Base-by-base conservation (phyloP, 1,284 basidiomycete genomes). In the Xerocomus amazonicus region DNA sequence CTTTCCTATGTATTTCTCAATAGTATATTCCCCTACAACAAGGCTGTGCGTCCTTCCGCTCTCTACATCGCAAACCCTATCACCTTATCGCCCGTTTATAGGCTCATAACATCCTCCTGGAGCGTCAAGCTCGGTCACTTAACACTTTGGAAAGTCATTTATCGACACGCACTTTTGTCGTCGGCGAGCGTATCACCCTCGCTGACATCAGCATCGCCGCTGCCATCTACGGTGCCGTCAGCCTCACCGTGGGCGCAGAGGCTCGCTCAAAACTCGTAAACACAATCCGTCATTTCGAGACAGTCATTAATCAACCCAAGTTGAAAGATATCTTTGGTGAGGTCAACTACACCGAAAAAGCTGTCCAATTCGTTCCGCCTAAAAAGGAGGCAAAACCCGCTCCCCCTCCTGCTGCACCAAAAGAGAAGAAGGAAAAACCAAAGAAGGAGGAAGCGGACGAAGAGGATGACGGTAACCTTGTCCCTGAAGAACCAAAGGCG, bases 181-280 rank as follows among this genome's bases (percentile, higher is more conserved):
- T 94, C 50, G 87, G 87, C 62, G 92, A 98, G 70, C 91, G 95
- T 62, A 86, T 98, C 77, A 92, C 94, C 53, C 79, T 96, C 47
- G 96, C 94, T 58, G 96, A 99, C 67, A 72, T 98, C 70, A 71
- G 74, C 60, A 59, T 92, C 57, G 91, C 87, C 38, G 69, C 76
- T 37, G 59, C 77, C 61, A 66, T 92, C 57, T 74, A 74, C 57
- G 74, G 73, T 57, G 73, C 76, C 6, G 73, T 79, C 55, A 45
- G 54, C 7, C 48, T 76, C 59, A 78, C 80, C 56, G 59, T 92
- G 57, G 92, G 91, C 61, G 81, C 84, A 9, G 59, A 78, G 40
- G 61, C 75, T 43, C 85, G 92, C 53, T 73, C 76, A 41, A 80
- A 86, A 66, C 70, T 83, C 72, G 83, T 91, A 63, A 88, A 94